Percentiles rank a stretch among this genome's conserved stretches.
These are phyloP conservation scores for Biscogniauxia mediterranea DNA, from an alignment of 2,329 filamentous ascomycete genomes.

Conservation along the genomic window DNA sequence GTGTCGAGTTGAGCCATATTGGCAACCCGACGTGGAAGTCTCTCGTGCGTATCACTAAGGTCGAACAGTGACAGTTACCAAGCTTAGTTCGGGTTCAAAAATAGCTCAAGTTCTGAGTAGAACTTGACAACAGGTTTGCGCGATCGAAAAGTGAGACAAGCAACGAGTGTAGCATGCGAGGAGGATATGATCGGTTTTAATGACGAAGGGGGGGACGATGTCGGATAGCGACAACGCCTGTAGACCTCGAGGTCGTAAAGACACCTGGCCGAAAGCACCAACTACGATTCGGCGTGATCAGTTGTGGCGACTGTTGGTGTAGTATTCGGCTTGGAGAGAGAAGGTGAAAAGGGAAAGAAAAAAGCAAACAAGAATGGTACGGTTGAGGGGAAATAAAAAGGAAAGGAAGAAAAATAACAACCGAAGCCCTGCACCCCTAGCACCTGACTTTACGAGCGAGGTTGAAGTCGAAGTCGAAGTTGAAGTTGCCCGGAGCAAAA, in stretches of 20 bases:
- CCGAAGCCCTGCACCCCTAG: background rate
- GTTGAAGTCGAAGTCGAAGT: background rate
- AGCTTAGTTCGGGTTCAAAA: background rate
- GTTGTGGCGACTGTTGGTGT: background rate
- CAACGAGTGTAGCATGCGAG: background rate
- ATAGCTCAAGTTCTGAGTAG: background rate
- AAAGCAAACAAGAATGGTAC: background rate
- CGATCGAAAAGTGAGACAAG: background rate
- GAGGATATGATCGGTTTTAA: background rate
- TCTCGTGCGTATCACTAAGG: background rate
- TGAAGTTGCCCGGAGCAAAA: background rate
- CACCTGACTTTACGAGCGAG: background rate
- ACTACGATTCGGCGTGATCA: background rate
- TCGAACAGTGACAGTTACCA: background rate
- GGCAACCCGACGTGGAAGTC: slow-evolving; percentile 22
- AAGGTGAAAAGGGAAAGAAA: background rate
- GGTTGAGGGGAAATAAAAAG: background rate
- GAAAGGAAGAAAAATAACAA: background rate
- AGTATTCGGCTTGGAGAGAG: background rate
- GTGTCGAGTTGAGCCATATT: slow-evolving; percentile 95
- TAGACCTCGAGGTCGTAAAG: background rate
- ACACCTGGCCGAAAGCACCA: background rate
- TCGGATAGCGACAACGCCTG: background rate
- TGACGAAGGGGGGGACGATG: background rate
- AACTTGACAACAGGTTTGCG: background rate